phyloP scores from a whole-genome alignment of 345 rosid species.

The Lenwebbia sp. region DNA sequence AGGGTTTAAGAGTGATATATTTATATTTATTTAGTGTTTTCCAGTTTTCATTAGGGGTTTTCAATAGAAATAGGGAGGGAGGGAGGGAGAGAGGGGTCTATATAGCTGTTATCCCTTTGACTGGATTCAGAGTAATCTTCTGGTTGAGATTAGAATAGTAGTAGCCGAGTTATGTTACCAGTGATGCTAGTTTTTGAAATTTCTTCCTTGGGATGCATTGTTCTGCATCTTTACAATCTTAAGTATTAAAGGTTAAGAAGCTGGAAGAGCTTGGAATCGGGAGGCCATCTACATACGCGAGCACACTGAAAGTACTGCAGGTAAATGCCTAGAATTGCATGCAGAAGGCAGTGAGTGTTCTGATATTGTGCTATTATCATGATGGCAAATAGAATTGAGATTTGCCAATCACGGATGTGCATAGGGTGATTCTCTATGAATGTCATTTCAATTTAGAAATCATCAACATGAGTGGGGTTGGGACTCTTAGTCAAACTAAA shows the following conservation, averaged over 20 bases:
- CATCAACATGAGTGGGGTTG: not conserved
- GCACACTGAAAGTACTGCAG: constrained; percentile 81
- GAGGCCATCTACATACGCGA: constrained; percentile 95
- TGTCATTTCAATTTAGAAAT: not conserved
- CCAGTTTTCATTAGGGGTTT: not conserved
- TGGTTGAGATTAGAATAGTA: not conserved
- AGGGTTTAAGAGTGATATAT: not conserved
- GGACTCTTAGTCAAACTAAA: not conserved
- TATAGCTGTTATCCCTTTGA: not conserved
- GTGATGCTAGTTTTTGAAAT: not conserved
- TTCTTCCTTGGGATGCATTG: not conserved
- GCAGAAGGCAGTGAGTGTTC: not conserved
- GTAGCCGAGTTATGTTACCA: not conserved
- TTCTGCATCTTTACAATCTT: not conserved
- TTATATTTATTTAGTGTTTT: not conserved
- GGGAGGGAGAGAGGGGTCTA: not conserved
- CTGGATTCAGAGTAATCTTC: not conserved
- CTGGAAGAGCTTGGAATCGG: constrained; percentile 99
- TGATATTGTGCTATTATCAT: not conserved
- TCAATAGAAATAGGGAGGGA: not conserved
- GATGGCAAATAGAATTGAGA: not conserved
- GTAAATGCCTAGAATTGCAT: constrained; percentile 19
- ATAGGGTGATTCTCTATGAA: not conserved
- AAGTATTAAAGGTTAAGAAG: constrained; percentile 61
- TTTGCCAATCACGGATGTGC: not conserved